phyloP scores from a whole-genome alignment of 345 rosid genomes.

The Melastoma malabathricum region DNA sequence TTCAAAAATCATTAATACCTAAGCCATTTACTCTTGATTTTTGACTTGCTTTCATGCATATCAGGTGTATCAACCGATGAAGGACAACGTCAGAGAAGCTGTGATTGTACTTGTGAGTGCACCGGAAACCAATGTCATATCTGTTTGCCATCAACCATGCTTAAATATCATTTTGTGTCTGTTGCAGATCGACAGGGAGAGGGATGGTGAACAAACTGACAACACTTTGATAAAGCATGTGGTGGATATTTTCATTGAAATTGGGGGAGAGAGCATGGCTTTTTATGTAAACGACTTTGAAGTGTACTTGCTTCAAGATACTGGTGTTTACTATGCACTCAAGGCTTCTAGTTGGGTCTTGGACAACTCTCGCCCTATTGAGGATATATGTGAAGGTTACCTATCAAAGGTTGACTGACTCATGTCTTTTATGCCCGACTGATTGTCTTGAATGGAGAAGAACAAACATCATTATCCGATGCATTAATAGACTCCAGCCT shows the following conservation, averaged over 20 bases:
- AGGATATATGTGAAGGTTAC: slow-evolving; percentile 22
- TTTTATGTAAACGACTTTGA: slow-evolving; percentile 27
- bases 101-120: slow-evolving; percentile 21
- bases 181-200: slow-evolving; percentile 28
- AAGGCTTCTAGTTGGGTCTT: slow-evolving; percentile 35
- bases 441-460: too few relatives aligned
- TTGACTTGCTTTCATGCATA: slow-evolving; percentile 1
- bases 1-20: too few relatives aligned
- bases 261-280: slow-evolving; percentile 11
- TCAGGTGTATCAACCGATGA: slow-evolving; percentile 22
- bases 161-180: background rate
- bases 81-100: slow-evolving; percentile 20
- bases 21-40: too few relatives aligned
- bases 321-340: slow-evolving; percentile 22
- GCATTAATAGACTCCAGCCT: background rate
- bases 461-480: background rate
- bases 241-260: slow-evolving; percentile 21
- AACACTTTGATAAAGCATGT: slow-evolving; percentile 30
- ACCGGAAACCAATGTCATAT: background rate
- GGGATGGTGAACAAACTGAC: slow-evolving; percentile 35
- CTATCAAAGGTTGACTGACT: slow-evolving; percentile 23
- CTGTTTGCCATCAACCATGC: too few relatives aligned
- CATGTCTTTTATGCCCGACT: background rate
- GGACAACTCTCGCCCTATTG: slow-evolving; percentile 12
- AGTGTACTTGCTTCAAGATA: slow-evolving; percentile 19